These are phyloP conservation scores for Phoma sp. DNA, from an alignment of 2,329 filamentous ascomycete genomes.

Conservation along the genomic window DNA sequence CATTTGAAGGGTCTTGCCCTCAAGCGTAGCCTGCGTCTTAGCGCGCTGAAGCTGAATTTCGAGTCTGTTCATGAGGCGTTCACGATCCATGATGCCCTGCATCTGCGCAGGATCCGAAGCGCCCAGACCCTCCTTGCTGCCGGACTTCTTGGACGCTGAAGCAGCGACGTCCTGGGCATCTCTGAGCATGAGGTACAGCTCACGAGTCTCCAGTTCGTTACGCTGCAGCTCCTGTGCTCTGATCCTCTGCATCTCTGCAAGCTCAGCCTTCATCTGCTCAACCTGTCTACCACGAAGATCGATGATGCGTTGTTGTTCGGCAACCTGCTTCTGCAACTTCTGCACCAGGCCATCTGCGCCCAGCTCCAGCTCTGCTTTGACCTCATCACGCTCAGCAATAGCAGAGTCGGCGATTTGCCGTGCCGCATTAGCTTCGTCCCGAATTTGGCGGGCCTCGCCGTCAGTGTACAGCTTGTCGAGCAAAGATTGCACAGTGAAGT, in stretches of 20 bases:
- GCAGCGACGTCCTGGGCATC: constrained; percentile 97
- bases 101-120: constrained; percentile 76
- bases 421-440: constrained; percentile 89
- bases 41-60: constrained; percentile 96
- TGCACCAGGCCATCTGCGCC: constrained; percentile 92
- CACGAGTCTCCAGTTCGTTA: constrained; percentile 93
- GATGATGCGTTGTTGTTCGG: constrained; percentile 89
- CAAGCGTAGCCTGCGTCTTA: constrained; percentile 96
- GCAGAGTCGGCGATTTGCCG: constrained; percentile 94
- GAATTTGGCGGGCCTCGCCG: constrained; percentile 87
- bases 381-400: constrained; percentile 94
- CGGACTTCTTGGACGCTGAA: constrained; percentile 73
- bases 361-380: constrained; percentile 84
- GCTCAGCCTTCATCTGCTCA: constrained; percentile 85
- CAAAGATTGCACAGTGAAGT: constrained; percentile 94
- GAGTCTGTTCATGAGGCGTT: constrained; percentile 88
- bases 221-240: constrained; percentile 90
- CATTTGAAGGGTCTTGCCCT: constrained; percentile 84
- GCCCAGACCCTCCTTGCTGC: constrained; percentile 59
- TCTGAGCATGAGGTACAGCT: constrained; percentile 96
- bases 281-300: constrained; percentile 86
- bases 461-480: constrained; percentile 97
- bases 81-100: constrained; percentile 91
- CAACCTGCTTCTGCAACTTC: constrained; percentile 91
- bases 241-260: constrained; percentile 84